Evolutionary conservation across 108 stramenopile genomes (phyloP), one percentile per base, ranked within the genome.

Genomic region (Schizochytrium sp.): DNA sequence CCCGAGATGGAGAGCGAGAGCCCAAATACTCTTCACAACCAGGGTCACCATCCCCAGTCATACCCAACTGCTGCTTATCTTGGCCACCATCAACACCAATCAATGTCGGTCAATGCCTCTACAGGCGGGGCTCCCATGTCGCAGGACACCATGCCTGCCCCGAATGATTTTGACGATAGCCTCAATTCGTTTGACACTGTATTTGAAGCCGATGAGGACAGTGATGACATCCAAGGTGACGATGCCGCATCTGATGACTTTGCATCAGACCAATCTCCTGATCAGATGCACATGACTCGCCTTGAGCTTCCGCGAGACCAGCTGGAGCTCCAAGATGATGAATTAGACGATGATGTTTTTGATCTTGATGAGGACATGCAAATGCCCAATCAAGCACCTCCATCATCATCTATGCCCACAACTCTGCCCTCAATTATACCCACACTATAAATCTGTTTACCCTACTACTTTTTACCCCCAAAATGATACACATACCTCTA

Each of bases 161-260:
- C 8, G 10, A 44, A 69, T 15, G 42, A 69, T 38, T 44, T 69
- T 44, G 64, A 69, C 64, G 64, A 12, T 38, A 69, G 64, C 28
- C 64, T 69, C 64, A 15, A 7, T 38, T 69, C 64, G 42, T 69
- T 69, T 44, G 64, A 69, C 28, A 69, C 64, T 5, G 28, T 69
- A 69, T 69, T 69, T 15, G 64, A 69, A 44, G 64, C 64, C 28
- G 64, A 69, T 44, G 64, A 69, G 28, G 64, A 69, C 64, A 69
- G 64, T 44, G 64, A 69, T 69, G 64, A 69, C 64, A 15, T 38
- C 19, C 64, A 44, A 38, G 64, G 42, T 44, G 64, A 69, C 5
- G 64, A 69, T 44, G 10, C 64, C 0, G 64, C 40, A 38, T 69
- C 64, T 7, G 64, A 69, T 44, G 64, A 15, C 12, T 69, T 69